Evolutionary conservation across 2,329 filamentous ascomycete genomes (phyloP), one percentile per base, ranked within the genome.

Genomic region (Fusarium tanahbumbuense): DNA sequence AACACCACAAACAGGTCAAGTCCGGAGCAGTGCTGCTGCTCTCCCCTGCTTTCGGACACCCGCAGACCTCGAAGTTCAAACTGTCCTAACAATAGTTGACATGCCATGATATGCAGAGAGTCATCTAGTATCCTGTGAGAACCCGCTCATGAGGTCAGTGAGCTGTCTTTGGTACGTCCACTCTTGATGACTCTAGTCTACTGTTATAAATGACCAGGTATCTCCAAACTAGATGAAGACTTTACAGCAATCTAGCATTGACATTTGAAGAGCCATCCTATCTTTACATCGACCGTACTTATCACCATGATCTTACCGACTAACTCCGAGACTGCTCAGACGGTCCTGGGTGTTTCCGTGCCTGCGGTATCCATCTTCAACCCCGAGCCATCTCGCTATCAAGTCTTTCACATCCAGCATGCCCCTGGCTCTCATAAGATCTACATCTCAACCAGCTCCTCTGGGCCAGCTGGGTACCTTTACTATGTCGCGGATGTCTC

Each of bases 331-430:
- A 42, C 59, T 32, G 9, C 49, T 15, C 45, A 49, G 22, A 20
- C 56, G 49, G 48, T 23, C 6, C 40, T 8, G n/a, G 54, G 48
- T 13, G 45, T 28, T 37, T 48, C 47, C n/a, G 47, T 37, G 28
- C 40, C 67, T 30, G 32, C n/a, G 5, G 47, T 50, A 16, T 46
- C 60, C 40, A 20, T 18, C 20, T 16, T 10, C 12, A 16, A 13
- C 8, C 32, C 56, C 1, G 54, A 68, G 10, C 49, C 60, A n/a
- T 8, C 49, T 41, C 56, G 54, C 12, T 60, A 68, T 23, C 68
- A 66, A 40, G 61, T 73, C 53, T 73, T 70, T 44, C 72, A 64
- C 18, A 57, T 74, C 32, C 48, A 74, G 23, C 58, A 68, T n/a
- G 45, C 63, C 12, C 59, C 56, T 27, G 57, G 63, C 20, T 37